These are phyloP conservation scores for Salix udensis DNA, from an alignment of 345 rosid genomes.

Conservation along the genomic window DNA sequence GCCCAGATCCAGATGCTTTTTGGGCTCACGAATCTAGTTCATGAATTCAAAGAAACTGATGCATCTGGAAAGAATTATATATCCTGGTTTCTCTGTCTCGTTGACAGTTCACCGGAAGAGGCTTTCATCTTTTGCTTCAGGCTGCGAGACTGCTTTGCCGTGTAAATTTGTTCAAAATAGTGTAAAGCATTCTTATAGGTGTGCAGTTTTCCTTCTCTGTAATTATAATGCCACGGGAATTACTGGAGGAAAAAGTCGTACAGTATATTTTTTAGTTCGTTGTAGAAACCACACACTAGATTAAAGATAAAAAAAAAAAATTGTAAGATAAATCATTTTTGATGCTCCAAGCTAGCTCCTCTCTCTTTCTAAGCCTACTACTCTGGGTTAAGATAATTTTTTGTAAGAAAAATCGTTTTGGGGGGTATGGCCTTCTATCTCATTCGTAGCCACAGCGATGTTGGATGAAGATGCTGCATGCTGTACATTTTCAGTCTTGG, in stretches of 20 bases:
- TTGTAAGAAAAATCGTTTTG: not conserved
- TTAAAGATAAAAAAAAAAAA: not conserved
- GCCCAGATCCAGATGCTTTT: conserved; percentile 82
- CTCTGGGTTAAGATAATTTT: not conserved
- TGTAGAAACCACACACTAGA: not conserved
- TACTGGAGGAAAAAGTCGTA: not conserved
- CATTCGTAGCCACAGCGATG: not conserved
- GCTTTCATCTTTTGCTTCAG: not conserved
- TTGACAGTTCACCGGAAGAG: not conserved
- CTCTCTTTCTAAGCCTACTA: not conserved
- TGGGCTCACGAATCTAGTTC: conserved; percentile 81
- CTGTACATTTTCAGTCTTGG: not conserved
- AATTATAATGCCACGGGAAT: conserved; percentile 1
- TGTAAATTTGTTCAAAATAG: conserved; percentile 23
- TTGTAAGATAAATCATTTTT: not conserved
- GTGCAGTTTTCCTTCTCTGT: conserved; percentile 20
- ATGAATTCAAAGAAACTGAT: conserved; percentile 24
- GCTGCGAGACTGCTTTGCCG: not conserved
- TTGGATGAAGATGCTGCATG: not conserved
- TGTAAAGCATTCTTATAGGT: conserved; percentile 24
- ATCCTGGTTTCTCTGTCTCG: not conserved
- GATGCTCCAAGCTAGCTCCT: not conserved
- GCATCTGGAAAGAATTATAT: not conserved
- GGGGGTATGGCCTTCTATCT: not conserved
- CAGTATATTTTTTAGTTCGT: not conserved